Evolutionary conservation across 2,329 filamentous ascomycete species (phyloP).

Genomic region (Peltaster fructicola): DNA sequence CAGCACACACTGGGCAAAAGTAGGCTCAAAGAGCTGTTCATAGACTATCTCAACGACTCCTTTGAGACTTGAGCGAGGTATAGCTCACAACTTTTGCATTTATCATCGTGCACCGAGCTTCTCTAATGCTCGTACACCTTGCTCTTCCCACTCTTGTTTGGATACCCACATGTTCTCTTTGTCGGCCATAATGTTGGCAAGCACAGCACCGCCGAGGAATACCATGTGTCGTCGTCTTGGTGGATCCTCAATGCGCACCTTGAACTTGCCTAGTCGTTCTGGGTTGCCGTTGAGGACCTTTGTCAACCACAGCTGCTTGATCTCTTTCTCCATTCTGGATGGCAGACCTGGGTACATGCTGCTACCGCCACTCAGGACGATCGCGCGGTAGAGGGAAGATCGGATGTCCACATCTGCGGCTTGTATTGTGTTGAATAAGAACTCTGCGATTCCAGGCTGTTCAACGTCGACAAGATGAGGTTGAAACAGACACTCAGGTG

Average conservation of each 20-base stretch:
- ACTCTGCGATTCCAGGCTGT: slow-evolving; percentile 88
- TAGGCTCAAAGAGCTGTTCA: slow-evolving; percentile 21
- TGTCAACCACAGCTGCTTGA: slow-evolving; percentile 97
- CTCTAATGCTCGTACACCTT: slow-evolving; percentile 67
- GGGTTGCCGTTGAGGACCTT: slow-evolving; percentile 79
- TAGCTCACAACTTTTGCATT: too few species aligned
- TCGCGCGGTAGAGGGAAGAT: slow-evolving; percentile 86
- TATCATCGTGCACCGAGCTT: slow-evolving; percentile 85
- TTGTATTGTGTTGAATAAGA: slow-evolving; percentile 98
- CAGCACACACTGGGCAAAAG: slow-evolving; percentile 32
- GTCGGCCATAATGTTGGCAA: slow-evolving; percentile 98
- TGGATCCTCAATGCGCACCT: slow-evolving; percentile 96
- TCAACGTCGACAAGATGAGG: slow-evolving; percentile 95
- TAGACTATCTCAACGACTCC: slow-evolving; percentile 25
- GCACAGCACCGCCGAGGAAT: slow-evolving; percentile 89
- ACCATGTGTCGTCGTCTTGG: slow-evolving; percentile 96
- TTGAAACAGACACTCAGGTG: slow-evolving; percentile 95
- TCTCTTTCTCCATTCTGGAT: slow-evolving; percentile 87
- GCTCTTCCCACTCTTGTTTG: slow-evolving; percentile 92
- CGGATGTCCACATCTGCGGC: slow-evolving; percentile 88
- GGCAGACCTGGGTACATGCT: slow-evolving; percentile 98
- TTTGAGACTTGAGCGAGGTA: slow-evolving; percentile 14
- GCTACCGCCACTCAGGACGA: slow-evolving; percentile 88
- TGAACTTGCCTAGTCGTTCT: slow-evolving; percentile 91
- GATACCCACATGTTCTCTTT: slow-evolving; percentile 99